Percentiles rank a stretch among this genome's conserved stretches.
These are phyloP conservation scores for Mycena alexandri DNA, from an alignment of 768 basidiomycete genomes.

Conservation along the genomic window DNA sequence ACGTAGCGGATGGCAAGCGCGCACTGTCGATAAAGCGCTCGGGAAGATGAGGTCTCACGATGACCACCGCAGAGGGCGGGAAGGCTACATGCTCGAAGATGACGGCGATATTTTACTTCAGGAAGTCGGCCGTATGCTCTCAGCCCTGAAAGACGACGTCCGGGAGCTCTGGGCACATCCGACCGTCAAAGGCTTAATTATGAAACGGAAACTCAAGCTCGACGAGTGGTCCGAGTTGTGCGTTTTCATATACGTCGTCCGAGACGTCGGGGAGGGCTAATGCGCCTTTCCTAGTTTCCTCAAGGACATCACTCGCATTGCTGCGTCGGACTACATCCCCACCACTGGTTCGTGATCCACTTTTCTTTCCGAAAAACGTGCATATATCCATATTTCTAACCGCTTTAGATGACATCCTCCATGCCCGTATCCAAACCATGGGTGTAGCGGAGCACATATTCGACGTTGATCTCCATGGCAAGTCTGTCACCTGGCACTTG, in stretches of 20 bases:
- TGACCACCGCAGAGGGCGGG: conserved; percentile 49
- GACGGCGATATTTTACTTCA: conserved; percentile 69
- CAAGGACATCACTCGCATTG: conserved; percentile 78
- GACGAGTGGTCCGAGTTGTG: conserved; percentile 94
- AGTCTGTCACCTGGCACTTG: conserved; percentile 79
- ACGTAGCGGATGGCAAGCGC: conserved; percentile 85
- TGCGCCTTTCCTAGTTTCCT: conserved; percentile 68
- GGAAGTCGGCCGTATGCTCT: conserved; percentile 72
- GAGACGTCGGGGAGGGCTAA: conserved; percentile 33
- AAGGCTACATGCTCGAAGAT: conserved; percentile 48
- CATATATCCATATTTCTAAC: conserved; percentile 47
- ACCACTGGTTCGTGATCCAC: conserved; percentile 67
- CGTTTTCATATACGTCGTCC: conserved; percentile 46
- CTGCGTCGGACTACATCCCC: conserved; percentile 77
- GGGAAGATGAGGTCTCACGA: conserved; percentile 49
- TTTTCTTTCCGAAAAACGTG: conserved; percentile 27
- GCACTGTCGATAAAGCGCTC: conserved; percentile 68
- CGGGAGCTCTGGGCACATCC: conserved; percentile 80
- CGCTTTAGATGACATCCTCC: conserved; percentile 81
- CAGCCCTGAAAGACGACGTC: conserved; percentile 72
- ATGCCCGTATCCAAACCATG: conserved; percentile 93
- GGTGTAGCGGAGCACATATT: conserved; percentile 89
- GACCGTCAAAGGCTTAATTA: conserved; percentile 75
- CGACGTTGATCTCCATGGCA: conserved; percentile 84
- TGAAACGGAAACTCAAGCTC: conserved; percentile 76